phyloP scores from a whole-genome alignment of 2,329 filamentous ascomycete genomes.

The Aspergillus ustus region DNA sequence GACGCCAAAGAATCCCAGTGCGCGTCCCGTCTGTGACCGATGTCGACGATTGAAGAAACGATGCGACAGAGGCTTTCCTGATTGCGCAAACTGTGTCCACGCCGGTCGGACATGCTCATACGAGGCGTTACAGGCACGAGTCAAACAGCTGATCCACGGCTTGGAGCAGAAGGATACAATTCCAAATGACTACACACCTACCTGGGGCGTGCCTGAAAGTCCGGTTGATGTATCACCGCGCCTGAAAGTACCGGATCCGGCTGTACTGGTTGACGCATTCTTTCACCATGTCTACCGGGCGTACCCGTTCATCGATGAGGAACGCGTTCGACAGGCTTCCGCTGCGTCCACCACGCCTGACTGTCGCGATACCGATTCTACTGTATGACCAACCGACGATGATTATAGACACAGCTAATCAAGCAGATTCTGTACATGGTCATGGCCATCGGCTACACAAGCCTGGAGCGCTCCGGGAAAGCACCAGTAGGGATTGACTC shows the following conservation, averaged over 20 bases:
- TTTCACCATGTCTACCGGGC: slow-evolving; percentile 1
- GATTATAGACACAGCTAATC: neutral
- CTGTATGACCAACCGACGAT: neutral
- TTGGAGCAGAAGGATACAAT: neutral
- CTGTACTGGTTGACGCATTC: neutral
- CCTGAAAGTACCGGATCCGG: neutral
- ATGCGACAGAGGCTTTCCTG: neutral
- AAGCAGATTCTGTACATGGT: slow-evolving; percentile 3
- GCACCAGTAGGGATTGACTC: neutral
- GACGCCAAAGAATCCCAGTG: neutral
- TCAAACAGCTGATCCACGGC: neutral
- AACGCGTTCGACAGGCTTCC: neutral
- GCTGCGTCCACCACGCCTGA: neutral
- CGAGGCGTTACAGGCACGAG: neutral
- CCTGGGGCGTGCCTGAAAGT: neutral
- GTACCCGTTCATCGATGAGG: neutral
- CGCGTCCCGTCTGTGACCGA: neutral
- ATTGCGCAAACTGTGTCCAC: neutral
- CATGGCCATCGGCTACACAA: slow-evolving; percentile 9
- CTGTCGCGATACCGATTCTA: neutral
- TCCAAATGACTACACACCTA: neutral
- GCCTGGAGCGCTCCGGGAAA: slow-evolving; percentile 3
- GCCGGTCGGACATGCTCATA: neutral
- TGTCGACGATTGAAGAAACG: neutral
- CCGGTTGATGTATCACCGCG: neutral